phyloP scores from a whole-genome alignment of 257 asterid genomes.

The Solanum sejunctum region DNA sequence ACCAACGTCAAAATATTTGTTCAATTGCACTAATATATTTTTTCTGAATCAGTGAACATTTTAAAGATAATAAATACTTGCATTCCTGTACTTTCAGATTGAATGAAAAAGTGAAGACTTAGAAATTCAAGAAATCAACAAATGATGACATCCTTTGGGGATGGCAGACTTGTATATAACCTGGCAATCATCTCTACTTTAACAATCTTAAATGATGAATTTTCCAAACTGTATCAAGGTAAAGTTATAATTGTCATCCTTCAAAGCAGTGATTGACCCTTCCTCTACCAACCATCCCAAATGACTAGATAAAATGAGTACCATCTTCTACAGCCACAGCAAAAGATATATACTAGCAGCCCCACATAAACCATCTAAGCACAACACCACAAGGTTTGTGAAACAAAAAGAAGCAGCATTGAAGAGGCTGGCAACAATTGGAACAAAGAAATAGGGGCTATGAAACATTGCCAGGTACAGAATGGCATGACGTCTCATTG shows the following conservation, averaged over 20 bases:
- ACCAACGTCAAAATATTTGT: no score
- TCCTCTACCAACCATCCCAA: neutral
- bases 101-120: no score
- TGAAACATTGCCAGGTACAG: neutral
- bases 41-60: no score
- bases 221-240: neutral
- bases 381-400: neutral
- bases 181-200: neutral
- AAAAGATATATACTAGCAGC: neutral
- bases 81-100: no score
- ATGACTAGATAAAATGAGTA: neutral
- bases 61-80: no score
- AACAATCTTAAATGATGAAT: neutral
- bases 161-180: neutral
- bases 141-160: neutral
- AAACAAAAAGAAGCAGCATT: neutral
- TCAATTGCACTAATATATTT: no score
- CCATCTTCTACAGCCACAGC: neutral
- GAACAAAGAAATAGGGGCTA: neutral
- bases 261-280: neutral
- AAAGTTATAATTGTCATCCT: neutral
- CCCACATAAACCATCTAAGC: neutral
- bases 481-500: neutral
- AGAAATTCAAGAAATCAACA: neutral
- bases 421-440: neutral